Conservation (phyloP, 78 protist species). For the Salpingoeca rosetta region DNA sequence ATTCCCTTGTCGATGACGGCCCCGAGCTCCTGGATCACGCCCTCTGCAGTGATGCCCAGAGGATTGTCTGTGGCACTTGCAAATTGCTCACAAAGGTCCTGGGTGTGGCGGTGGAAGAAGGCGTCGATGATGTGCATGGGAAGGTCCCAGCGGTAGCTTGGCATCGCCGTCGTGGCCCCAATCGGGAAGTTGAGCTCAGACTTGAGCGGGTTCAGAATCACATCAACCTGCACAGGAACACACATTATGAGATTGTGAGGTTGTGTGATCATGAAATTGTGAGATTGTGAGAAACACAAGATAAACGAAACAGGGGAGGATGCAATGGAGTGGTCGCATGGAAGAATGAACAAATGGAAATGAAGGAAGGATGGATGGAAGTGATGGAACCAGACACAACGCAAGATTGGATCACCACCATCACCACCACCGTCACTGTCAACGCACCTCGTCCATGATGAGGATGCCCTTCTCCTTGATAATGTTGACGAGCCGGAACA, state of each 20-base stretch:
- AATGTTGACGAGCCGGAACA: constrained; percentile 1
- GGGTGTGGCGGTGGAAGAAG: constrained; percentile 4
- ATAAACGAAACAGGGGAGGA: not conserved
- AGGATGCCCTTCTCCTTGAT: not conserved
- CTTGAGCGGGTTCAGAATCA: constrained; percentile 67
- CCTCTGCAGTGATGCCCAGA: not conserved
- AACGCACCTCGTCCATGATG: not conserved
- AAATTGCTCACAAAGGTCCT: too few species aligned
- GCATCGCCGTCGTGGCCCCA: constrained; percentile 30
- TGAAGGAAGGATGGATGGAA: too few species aligned
- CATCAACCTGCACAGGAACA: constrained; percentile 70
- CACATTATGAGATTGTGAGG: constrained; percentile 22
- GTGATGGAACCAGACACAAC: too few species aligned
- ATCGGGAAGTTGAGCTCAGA: constrained; percentile 75
- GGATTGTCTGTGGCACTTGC: not conserved
- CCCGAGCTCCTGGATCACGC: not conserved
- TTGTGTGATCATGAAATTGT: too few species aligned
- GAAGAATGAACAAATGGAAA: constrained; percentile 1
- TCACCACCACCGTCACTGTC: constrained; percentile 7
- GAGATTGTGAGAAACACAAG: not conserved
- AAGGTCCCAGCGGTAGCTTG: constrained; percentile 58
- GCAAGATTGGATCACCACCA: constrained; percentile 1
- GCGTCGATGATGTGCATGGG: constrained; percentile 56
- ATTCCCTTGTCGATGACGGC: not conserved
- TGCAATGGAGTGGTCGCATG: not conserved